Base-by-base conservation (phyloP, 2,329 filamentous ascomycete species). In the Stachybotrys chartarum region DNA sequence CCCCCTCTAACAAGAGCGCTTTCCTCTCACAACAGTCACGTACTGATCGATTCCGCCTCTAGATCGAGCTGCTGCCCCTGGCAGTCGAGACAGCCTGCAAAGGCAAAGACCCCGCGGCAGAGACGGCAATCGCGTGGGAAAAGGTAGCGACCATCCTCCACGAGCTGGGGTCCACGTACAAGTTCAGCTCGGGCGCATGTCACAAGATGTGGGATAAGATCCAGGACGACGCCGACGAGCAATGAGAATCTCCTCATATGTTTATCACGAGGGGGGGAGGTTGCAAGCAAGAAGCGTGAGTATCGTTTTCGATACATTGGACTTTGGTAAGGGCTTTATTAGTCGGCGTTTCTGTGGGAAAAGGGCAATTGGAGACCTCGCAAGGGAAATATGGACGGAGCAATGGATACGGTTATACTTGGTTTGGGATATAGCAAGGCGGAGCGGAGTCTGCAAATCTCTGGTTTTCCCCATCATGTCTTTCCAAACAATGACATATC, bases 171-270 rank as follows among this genome's bases (percentile, higher is more conserved):
- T 82, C 80, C 3, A 78, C 78, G 3, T 86, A 86, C 64, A 72
- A 72, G 50, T 87, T 86, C 62, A 81, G 82, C 8, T 76, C 79
- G 59, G 76, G 79, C 11, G 84, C 82, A 0, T 83, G 81, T 60
- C 77, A 78, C 42, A 83, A 80, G 69, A 78, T 79, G 56, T 86
- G 80, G 78, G 74, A 81, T 55, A 72, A 78, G 54, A 65, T 80
- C 51, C 14, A 30, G n/a, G 16, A 47, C 8, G 18, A 47, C 17
- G 50, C 6, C 5, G 32, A 32, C 30, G 44, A 52, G 10, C 8
- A 47, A 24, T 24, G 24, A 24, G 24, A 3, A 4, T 4, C 24
- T 24, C 24, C 24, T 24, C 24, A 24, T 24, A 24, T 24, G 2
- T 24, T 24, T 24, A 24, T 24, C 24, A 24, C 24, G 24, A 24